Base-by-base conservation (phyloP, 306 rosid genomes). In the Senna siamea region DNA sequence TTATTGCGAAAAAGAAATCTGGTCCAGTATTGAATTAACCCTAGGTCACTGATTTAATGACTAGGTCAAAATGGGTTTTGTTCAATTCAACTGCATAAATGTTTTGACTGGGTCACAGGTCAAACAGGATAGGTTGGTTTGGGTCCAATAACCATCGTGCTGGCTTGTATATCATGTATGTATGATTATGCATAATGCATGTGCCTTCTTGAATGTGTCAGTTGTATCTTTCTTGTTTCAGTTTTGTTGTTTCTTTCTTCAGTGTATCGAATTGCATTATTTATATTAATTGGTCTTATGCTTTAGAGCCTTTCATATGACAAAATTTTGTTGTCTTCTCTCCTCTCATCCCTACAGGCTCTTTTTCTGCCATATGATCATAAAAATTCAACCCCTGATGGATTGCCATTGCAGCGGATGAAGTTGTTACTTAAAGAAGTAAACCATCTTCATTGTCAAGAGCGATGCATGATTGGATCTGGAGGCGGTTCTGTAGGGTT, bases 401-500 rank as follows among this genome's bases (percentile, higher is more conserved):
- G 97, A 75, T 54, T 76, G 76, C 77, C 84, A 56, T 69, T 87
- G 28, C 84, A 85, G 58, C 88, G 47, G 72, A 91, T 93, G 97
- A 91, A 87, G 76, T 77, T 76, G 30, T 69, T 93, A 85, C 97
- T 93, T 73, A 82, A 91, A 85, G 85, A 91, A 78, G 84, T 93
- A 78, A 91, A 89, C 80, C 75, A 34, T 43, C 91, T 80, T 67
- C 96, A 93, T 85, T 91, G 89, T 85, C 85, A 86, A 54, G 57
- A 76, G 28, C 93, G 83, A 34, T 93, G 98, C 86, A 81, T 82
- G 88, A 81, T 84, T 76, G 98, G 97, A 15, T 93, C 97, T 22
- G 98, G 98, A 59, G 97, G 98, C 9, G 97, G 92, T 66, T 93
- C 97, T 5, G 98, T 93, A 20, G 98, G 98, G 98, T 93, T 61